Conservation (phyloP, 2,329 filamentous ascomycete genomes). For the Cladosporium sp. region DNA sequence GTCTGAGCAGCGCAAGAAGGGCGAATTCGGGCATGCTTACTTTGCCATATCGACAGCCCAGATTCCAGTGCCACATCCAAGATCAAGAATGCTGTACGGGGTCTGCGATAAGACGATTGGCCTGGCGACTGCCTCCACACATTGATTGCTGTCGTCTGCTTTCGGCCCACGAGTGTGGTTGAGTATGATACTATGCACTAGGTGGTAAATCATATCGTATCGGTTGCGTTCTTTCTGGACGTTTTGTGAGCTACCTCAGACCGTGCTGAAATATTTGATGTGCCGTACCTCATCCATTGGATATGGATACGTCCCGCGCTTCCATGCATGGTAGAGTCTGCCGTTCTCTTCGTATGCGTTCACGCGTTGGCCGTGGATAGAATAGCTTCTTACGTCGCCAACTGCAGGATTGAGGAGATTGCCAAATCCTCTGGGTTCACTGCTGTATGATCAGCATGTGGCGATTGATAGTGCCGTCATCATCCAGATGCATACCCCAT, state of each 20-base stretch:
- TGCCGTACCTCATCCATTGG: constrained; percentile 12
- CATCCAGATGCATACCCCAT: background rate
- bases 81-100: constrained; percentile 52
- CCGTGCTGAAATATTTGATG: background rate
- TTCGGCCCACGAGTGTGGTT: background rate
- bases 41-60: constrained; percentile 86
- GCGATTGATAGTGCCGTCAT: background rate
- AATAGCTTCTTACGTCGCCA: background rate
- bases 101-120: constrained; percentile 3
- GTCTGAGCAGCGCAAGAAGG: background rate
- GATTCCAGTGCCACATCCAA: constrained; percentile 85
- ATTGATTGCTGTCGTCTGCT: background rate
- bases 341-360: constrained; percentile 10
- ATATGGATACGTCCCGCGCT: constrained; percentile 10
- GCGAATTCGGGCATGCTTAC: constrained; percentile 45
- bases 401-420: constrained; percentile 5
- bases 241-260: background rate
- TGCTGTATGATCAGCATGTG: background rate
- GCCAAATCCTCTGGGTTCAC: constrained; percentile 8
- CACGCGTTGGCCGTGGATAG: background rate
- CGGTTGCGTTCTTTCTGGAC: constrained; percentile 13
- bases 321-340: constrained; percentile 3
- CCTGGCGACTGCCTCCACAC: background rate
- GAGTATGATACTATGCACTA: constrained; percentile 9
- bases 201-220: constrained; percentile 15